phyloP scores from a whole-genome alignment of 257 asterid species.

The Solanum virginianum region DNA sequence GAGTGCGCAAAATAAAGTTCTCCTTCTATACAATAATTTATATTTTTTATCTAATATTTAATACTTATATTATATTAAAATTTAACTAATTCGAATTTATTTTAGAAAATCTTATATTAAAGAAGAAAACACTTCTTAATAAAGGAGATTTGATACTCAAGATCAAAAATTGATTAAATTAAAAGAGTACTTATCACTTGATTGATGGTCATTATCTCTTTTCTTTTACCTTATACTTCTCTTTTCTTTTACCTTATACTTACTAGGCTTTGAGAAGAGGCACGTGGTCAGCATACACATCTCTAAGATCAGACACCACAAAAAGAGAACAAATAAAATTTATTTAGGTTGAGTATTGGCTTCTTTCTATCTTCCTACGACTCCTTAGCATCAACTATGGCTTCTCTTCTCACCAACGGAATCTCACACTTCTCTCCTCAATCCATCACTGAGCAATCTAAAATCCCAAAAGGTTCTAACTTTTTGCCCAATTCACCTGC shows the following conservation, averaged over 20 bases:
- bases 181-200: too few species aligned
- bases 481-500: slow-evolving; percentile 13
- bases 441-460: slow-evolving; percentile 21
- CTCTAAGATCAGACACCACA: slow-evolving; percentile 11
- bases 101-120: too few species aligned
- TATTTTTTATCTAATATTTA: too few species aligned
- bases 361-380: background rate
- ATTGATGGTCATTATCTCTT: background rate
- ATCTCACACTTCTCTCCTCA: slow-evolving; percentile 41
- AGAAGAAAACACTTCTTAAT: too few species aligned
- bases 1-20: accelerated
- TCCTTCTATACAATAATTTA: too few species aligned
- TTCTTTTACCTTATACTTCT: background rate
- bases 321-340: background rate
- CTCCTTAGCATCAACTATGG: slow-evolving; percentile 22
- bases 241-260: background rate
- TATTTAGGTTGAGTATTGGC: background rate
- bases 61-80: too few species aligned
- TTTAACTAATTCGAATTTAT: too few species aligned
- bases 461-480: slow-evolving; percentile 13
- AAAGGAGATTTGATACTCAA: too few species aligned
- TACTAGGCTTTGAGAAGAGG: background rate
- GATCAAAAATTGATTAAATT: too few species aligned
- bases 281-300: slow-evolving; percentile 40
- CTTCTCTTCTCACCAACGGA: slow-evolving; percentile 67